phyloP scores from a whole-genome alignment of 1,284 basidiomycete genomes.

The Veloporphyrellus conicus region DNA sequence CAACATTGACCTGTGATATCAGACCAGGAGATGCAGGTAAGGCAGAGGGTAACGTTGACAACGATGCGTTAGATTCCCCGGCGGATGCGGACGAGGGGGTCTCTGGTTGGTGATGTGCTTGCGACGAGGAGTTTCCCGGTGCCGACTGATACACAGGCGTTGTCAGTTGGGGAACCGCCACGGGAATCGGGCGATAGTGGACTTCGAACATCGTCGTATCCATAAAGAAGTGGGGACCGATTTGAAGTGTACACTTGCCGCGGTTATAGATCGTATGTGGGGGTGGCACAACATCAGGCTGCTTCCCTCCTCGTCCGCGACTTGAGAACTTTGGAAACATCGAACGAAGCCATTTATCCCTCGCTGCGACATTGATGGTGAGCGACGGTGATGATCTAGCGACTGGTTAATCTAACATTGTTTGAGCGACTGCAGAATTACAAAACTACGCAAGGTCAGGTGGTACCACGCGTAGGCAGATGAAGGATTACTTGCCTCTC shows the following conservation, averaged over 20 bases:
- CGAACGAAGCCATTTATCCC: conserved; percentile 62
- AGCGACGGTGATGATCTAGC: conserved; percentile 23
- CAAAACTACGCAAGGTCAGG: conserved; percentile 38
- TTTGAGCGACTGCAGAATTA: conserved; percentile 58
- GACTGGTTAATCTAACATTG: conserved; percentile 50
- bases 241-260: conserved; percentile 61
- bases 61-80: conserved; percentile 32
- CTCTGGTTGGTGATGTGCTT: conserved; percentile 12
- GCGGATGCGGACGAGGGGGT: conserved; percentile 7
- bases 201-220: conserved; percentile 68
- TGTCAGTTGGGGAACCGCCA: conserved; percentile 22
- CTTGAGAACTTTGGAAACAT: conserved; percentile 70
- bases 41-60: conserved; percentile 42
- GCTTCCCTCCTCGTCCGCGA: conserved; percentile 51
- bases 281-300: conserved; percentile 48
- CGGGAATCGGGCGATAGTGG: conserved; percentile 40
- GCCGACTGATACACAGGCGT: conserved; percentile 25
- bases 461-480: not conserved
- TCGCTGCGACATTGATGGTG: conserved; percentile 43
- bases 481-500: conserved; percentile 47
- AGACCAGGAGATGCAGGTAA: conserved; percentile 51
- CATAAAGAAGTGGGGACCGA: conserved; percentile 67
- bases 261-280: conserved; percentile 61
- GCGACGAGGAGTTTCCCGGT: conserved; percentile 16
- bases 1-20: conserved; percentile 59